These are phyloP conservation scores for Geranomyces michiganensis DNA, from an alignment of 192 early-diverging fungal species.

Conservation along the genomic window DNA sequence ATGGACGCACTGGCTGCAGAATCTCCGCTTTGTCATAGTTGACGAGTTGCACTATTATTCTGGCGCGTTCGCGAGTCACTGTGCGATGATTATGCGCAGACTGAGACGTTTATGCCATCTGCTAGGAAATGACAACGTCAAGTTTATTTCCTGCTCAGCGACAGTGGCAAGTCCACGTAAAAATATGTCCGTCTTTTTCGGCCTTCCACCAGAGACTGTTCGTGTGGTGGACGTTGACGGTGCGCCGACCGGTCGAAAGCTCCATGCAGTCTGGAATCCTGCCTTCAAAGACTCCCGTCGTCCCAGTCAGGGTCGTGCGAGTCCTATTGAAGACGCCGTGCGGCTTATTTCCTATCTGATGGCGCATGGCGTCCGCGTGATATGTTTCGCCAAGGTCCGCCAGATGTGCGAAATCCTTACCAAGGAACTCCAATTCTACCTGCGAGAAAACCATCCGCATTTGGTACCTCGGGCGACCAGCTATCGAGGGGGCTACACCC, in stretches of 20 bases:
- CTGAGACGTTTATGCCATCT: constrained; percentile 58
- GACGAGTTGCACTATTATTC: constrained; percentile 78
- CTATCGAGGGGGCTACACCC: constrained; percentile 80
- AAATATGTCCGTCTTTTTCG: constrained; percentile 47
- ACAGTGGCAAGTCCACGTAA: constrained; percentile 66
- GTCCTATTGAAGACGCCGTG: constrained; percentile 29
- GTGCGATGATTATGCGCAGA: constrained; percentile 65
- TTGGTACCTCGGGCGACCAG: constrained; percentile 50
- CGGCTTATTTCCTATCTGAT: constrained; percentile 25
- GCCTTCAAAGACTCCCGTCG: constrained; percentile 22
- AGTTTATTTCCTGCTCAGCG: constrained; percentile 73
- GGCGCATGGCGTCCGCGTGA: constrained; percentile 16
- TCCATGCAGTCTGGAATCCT: constrained; percentile 50
- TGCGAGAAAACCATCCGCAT: constrained; percentile 28
- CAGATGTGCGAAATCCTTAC: constrained; percentile 54
- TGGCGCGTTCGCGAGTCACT: constrained; percentile 67
- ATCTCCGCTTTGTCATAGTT: constrained; percentile 66
- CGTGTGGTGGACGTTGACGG: constrained; percentile 36
- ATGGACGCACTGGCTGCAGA: constrained; percentile 63
- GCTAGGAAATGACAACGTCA: constrained; percentile 49
- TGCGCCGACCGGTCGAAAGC: constrained; percentile 43
- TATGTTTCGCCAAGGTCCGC: constrained; percentile 51
- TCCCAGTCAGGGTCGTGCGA: constrained; percentile 26
- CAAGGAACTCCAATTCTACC: constrained; percentile 35
- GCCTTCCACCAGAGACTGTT: constrained; percentile 22